These are phyloP conservation scores for Syncephalis fuscata DNA, from an alignment of 371 early-diverging fungal genomes.

Conservation along the genomic window DNA sequence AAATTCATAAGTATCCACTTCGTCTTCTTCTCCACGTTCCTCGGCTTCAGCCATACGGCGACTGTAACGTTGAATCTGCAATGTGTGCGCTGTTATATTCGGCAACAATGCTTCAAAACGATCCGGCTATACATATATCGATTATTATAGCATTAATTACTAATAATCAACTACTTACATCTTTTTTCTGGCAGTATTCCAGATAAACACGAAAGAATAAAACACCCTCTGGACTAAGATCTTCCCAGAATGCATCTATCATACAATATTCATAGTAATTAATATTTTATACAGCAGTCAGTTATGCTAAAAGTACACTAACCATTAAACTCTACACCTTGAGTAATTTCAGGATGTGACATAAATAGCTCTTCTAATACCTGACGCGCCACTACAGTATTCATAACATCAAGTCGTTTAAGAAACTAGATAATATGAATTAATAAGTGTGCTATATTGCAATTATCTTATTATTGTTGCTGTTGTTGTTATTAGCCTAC, in stretches of 20 bases:
- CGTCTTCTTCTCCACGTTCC: slow-evolving; percentile 24
- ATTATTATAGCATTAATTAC: slow-evolving; percentile 6
- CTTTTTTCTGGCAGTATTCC: slow-evolving; percentile 26
- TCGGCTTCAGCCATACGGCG: slow-evolving; percentile 30
- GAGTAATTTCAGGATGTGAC: slow-evolving; percentile 47
- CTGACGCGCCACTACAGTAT: slow-evolving; percentile 43
- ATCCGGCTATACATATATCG: slow-evolving; percentile 17
- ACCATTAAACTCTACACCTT: slow-evolving; percentile 35
- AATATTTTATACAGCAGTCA: too few species aligned
- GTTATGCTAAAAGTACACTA: neutral
- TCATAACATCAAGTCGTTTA: slow-evolving; percentile 58
- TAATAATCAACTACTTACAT: slow-evolving; percentile 13
- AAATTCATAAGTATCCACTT: slow-evolving; percentile 46
- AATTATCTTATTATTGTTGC: too few species aligned
- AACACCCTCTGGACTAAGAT: slow-evolving; percentile 57
- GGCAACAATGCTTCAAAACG: slow-evolving; percentile 52
- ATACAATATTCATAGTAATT: neutral
- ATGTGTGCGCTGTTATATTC: slow-evolving; percentile 51
- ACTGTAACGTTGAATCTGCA: slow-evolving; percentile 46
- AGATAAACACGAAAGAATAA: slow-evolving; percentile 49
- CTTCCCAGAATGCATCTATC: slow-evolving; percentile 54
- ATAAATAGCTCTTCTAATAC: slow-evolving; percentile 44
- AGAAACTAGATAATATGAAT: slow-evolving; percentile 25
- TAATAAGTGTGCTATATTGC: neutral
- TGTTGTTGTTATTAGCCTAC: slow-evolving; percentile 6